These are phyloP conservation scores for Piper betle DNA, from an alignment of 164 flowering plant species.

Conservation along the genomic window DNA sequence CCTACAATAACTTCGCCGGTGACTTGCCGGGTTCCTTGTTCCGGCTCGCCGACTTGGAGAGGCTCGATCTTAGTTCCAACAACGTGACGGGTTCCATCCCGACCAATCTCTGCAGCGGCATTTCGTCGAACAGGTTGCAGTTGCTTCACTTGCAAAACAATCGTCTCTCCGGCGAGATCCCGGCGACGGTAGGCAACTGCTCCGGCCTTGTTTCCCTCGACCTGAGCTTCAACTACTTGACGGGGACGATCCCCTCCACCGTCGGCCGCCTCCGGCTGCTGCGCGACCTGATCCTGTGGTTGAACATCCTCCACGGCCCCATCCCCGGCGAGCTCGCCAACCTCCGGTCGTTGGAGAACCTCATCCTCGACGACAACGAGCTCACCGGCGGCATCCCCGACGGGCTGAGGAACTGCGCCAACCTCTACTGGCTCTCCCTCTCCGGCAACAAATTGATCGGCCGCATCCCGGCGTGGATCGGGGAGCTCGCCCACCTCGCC, in stretches of 20 bases:
- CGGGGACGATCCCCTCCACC: slow-evolving; percentile 63
- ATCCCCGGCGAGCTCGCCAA: slow-evolving; percentile 61
- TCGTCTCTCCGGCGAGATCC: slow-evolving; percentile 46
- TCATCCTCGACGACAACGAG: slow-evolving; percentile 82
- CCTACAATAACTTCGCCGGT: no score
- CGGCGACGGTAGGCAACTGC: slow-evolving; percentile 58
- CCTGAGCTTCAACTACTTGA: slow-evolving; percentile 77
- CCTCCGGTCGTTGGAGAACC: slow-evolving; percentile 42
- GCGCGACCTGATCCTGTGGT: slow-evolving; percentile 60
- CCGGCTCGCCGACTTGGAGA: slow-evolving; percentile 38
- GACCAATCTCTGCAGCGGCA: slow-evolving; percentile 35
- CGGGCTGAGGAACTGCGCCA: slow-evolving; percentile 62
- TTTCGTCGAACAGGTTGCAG: slow-evolving; percentile 26
- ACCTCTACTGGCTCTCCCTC: slow-evolving; percentile 86
- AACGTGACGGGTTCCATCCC: slow-evolving; percentile 61
- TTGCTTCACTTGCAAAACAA: slow-evolving; percentile 74
- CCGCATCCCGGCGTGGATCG: slow-evolving; percentile 66
- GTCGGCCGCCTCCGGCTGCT: slow-evolving; percentile 61
- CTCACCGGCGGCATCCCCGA: slow-evolving; percentile 63
- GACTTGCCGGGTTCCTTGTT: no score
- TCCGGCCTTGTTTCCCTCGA: slow-evolving; percentile 66
- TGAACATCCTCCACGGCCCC: slow-evolving; percentile 65
- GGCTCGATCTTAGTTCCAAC: slow-evolving; percentile 78
- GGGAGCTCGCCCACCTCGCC: slow-evolving; percentile 45
- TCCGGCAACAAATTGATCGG: slow-evolving; percentile 73